A percentile compares a stretch with the other conserved stretches of the same genome.
These are phyloP conservation scores for Smallanthus sonchifolius DNA, from an alignment of 129 eudicot species.

Conservation along the genomic window DNA sequence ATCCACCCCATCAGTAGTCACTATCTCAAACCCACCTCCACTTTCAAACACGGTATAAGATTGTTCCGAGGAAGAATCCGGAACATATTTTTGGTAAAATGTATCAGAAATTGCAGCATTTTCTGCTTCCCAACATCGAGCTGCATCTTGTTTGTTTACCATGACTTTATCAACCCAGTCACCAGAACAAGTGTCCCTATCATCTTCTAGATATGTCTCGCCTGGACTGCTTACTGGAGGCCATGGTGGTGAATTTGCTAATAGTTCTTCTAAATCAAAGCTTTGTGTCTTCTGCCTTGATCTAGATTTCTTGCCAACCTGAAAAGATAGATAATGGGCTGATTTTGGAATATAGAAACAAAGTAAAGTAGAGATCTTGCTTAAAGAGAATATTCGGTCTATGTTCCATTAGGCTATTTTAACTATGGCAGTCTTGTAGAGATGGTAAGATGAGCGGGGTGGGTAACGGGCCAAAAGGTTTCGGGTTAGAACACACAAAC, in stretches of 20 bases:
- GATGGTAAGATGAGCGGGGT: no score
- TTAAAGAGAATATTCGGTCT: background rate
- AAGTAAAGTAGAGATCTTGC: no score
- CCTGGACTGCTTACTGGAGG: slow-evolving; percentile 70
- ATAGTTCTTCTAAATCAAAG: slow-evolving; percentile 76
- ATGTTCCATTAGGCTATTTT: background rate
- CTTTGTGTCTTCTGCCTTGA: slow-evolving; percentile 69
- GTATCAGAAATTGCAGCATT: slow-evolving; percentile 45
- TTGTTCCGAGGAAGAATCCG: slow-evolving; percentile 60
- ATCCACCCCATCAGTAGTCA: slow-evolving; percentile 57
- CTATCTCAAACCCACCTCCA: slow-evolving; percentile 50
- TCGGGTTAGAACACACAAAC: no score
- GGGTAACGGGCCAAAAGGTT: no score
- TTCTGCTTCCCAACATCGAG: slow-evolving; percentile 60
- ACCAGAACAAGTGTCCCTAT: slow-evolving; percentile 58
- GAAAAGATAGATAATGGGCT: background rate
- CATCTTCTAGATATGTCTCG: slow-evolving; percentile 55
- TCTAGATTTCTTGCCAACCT: slow-evolving; percentile 48
- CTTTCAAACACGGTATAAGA: slow-evolving; percentile 38
- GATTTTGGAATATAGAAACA: slow-evolving; percentile 1
- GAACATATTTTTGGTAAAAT: slow-evolving; percentile 55
- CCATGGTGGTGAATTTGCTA: slow-evolving; percentile 86
- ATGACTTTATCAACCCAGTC: slow-evolving; percentile 97
- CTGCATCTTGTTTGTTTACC: slow-evolving; percentile 90
- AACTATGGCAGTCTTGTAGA: background rate